These are phyloP conservation scores for Exophiala viscosa DNA, from an alignment of 2,329 filamentous ascomycete genomes.

Conservation along the genomic window DNA sequence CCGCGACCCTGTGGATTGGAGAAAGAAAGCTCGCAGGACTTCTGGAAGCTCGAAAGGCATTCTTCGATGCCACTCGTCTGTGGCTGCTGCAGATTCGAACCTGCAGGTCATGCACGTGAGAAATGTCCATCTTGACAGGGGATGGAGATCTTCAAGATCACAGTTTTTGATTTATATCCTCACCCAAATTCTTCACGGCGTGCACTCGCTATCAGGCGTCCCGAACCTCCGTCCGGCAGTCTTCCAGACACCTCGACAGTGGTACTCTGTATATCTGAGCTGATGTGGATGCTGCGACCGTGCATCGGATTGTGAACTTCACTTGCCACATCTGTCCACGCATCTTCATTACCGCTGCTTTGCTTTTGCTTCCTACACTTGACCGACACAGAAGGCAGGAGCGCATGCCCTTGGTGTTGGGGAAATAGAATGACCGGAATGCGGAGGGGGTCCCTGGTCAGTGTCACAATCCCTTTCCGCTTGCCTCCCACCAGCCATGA, in stretches of 20 bases:
- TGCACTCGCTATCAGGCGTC: constrained; percentile 13
- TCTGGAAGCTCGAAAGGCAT: neutral
- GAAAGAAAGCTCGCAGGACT: neutral
- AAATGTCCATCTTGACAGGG: neutral
- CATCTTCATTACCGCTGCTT: constrained; percentile 27
- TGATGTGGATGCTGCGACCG: constrained; percentile 71
- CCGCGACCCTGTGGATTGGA: neutral
- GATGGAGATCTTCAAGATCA: neutral
- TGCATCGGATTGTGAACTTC: constrained; percentile 79
- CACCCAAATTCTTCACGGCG: neutral
- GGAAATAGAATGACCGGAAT: constrained; percentile 73
- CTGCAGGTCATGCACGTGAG: constrained; percentile 2
- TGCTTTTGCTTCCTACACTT: constrained; percentile 36
- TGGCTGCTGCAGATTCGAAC: neutral
- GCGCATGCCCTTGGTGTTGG: constrained; percentile 70
- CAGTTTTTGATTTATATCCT: neutral
- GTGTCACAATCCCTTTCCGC: constrained; percentile 56
- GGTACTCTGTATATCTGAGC: constrained; percentile 66
- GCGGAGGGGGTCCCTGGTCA: constrained; percentile 33
- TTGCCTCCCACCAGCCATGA: constrained; percentile 83
- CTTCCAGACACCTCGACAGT: constrained; percentile 59
- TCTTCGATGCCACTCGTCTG: too few relatives aligned
- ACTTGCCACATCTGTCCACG: constrained; percentile 50
- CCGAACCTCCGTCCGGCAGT: constrained; percentile 8
- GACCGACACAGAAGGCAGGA: constrained; percentile 76